Conservation (phyloP, 139 green algal genomes). For the Limnomonas spitsbergensis region DNA sequence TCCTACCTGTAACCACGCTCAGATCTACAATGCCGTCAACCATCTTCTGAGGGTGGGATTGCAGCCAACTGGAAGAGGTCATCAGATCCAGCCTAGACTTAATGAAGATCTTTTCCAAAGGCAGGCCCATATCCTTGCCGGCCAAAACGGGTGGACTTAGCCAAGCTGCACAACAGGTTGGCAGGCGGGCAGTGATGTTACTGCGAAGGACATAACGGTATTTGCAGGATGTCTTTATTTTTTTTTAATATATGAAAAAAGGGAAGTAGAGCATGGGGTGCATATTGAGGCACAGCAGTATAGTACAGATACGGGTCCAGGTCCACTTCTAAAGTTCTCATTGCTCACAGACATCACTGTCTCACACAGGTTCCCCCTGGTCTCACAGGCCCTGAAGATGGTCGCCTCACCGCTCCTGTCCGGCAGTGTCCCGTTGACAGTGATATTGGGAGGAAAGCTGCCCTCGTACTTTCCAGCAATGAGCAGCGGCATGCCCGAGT, state of each 20-base stretch:
- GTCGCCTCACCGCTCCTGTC: conserved; percentile 37
- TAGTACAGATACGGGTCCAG: too few species aligned
- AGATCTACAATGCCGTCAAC: conserved; percentile 31
- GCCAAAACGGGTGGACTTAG: background rate
- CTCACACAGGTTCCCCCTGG: too few species aligned
- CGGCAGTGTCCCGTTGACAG: conserved; percentile 46
- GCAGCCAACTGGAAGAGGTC: conserved; percentile 30
- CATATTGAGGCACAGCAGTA: too few species aligned
- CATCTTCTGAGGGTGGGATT: conserved; percentile 9
- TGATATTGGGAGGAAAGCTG: conserved; percentile 32
- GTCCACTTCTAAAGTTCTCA: too few species aligned
- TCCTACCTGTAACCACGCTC: conserved; percentile 27
- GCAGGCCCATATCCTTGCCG: conserved; percentile 32
- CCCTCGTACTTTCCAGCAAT: conserved; percentile 61
- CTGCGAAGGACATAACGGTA: too few species aligned
- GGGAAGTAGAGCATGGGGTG: too few species aligned
- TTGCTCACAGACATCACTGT: too few species aligned
- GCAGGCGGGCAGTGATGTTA: too few species aligned
- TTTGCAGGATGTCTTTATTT: too few species aligned
- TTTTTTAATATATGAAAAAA: too few species aligned
- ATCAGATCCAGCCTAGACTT: conserved; percentile 61
- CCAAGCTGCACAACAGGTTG: too few species aligned
- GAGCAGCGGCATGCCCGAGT: conserved; percentile 53
- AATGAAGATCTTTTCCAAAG: conserved; percentile 63
- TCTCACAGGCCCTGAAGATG: too few species aligned